Conservation (phyloP, 768 basidiomycete species). For the Hortiboletus flavorubellus region DNA sequence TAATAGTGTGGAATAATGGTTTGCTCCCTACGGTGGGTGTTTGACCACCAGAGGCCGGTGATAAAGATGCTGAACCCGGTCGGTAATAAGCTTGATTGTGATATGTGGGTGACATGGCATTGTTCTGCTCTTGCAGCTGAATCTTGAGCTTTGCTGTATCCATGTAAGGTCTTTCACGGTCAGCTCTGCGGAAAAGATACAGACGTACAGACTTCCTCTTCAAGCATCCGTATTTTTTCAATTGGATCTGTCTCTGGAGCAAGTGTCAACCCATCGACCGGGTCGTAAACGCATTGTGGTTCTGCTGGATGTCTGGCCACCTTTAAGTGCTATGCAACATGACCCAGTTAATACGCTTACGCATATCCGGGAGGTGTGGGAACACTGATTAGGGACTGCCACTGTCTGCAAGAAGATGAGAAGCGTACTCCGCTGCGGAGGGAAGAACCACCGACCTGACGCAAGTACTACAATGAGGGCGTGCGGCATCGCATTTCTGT, state of each 20-base stretch:
- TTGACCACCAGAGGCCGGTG: slow-evolving; percentile 16
- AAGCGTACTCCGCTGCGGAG: not conserved
- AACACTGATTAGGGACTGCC: slow-evolving; percentile 78
- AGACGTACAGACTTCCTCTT: slow-evolving; percentile 69
- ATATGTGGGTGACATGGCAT: slow-evolving; percentile 27
- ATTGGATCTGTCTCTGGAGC: slow-evolving; percentile 76
- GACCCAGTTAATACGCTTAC: slow-evolving; percentile 40
- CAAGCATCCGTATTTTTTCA: slow-evolving; percentile 73
- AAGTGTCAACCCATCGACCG: slow-evolving; percentile 75
- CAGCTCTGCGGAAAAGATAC: not conserved
- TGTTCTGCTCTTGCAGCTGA: slow-evolving; percentile 54
- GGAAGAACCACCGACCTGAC: slow-evolving; percentile 63
- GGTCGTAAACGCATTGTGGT: slow-evolving; percentile 84
- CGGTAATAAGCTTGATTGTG: slow-evolving; percentile 17
- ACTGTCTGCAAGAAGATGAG: slow-evolving; percentile 50
- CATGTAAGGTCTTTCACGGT: slow-evolving; percentile 9
- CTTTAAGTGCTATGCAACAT: slow-evolving; percentile 2
- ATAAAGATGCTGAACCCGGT: slow-evolving; percentile 24
- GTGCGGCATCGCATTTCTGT: slow-evolving; percentile 86
- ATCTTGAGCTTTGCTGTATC: slow-evolving; percentile 58
- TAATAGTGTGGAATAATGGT: not conserved
- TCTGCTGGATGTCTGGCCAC: slow-evolving; percentile 71
- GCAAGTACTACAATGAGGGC: slow-evolving; percentile 83
- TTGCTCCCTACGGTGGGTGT: slow-evolving; percentile 5
- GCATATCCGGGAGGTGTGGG: slow-evolving; percentile 84